Evolutionary conservation across 345 rosid species (phyloP), one percentile per base, ranked within the genome.

Genomic region (Microcos paniculata): DNA sequence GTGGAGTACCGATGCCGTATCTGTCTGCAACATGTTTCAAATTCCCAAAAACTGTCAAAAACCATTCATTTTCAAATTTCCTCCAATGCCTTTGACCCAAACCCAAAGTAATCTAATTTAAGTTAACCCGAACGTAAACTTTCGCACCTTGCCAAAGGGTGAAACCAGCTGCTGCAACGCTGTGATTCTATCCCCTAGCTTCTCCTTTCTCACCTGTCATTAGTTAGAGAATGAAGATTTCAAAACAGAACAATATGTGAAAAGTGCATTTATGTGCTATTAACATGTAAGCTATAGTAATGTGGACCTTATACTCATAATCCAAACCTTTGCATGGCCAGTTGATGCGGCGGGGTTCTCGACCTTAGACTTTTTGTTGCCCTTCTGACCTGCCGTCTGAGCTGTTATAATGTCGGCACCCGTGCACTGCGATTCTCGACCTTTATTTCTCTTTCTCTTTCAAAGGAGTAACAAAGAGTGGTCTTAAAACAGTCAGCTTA

Each of bases 1-100:
- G 83, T 95, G 96, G 33, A 95, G 83, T 76, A 95, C 99, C 4
- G 98, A 89, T 30, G 99, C 93, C 43, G 96, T 89, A 82, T 91
- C 99, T n/a, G 97, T 95, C 99, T 93, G 92, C 80, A 76, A 15
- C 48, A 55, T 68, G 73, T 19, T 19, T 59, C 79, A 82, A 61
- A 40, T 57, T 46, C 62, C 75, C 38, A 74, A 56, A n/a, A 28
- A 42, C 15, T 26, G 23, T 42, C 6, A 49, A 4, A 24, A 1
- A 24, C 9, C 8, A 58, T 5, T 14, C 64, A 65, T 24, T 46
- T 11, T 9, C 3, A 42, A 65, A 6, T n/a, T 45, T 8, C 4
- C 21, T 68, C 18, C 70, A 61, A 38, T 0, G 48, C 18, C 35
- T 15, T 23, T 45, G 14, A 49, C 46, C 30, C 51, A 38, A 42